These are phyloP conservation scores for Sesbania bispinosa DNA, from an alignment of 306 rosid species.

Conservation along the genomic window DNA sequence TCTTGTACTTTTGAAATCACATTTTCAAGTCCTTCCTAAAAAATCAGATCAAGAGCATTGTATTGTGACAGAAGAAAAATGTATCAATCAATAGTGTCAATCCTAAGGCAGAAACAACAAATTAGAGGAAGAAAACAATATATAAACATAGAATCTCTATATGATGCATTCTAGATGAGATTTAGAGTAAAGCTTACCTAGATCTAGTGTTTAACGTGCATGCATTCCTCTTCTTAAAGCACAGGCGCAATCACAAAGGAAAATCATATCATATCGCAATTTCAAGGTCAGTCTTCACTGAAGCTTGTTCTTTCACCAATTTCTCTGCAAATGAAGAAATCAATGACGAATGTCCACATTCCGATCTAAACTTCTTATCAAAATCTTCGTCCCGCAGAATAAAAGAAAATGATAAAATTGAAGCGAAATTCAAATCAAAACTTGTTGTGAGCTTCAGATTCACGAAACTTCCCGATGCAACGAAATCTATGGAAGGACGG, in stretches of 20 bases:
- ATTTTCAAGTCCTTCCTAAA: too few species aligned
- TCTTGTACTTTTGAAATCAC: too few species aligned
- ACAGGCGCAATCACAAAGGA: conserved; percentile 12
- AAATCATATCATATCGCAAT: conserved; percentile 58
- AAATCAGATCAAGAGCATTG: too few species aligned
- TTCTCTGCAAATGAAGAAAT: conserved; percentile 53
- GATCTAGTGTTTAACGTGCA: background rate
- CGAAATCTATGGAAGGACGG: conserved; percentile 50
- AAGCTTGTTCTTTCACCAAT: conserved; percentile 85
- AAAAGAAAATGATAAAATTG: background rate
- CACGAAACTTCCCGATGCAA: conserved; percentile 65
- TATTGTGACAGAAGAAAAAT: too few species aligned
- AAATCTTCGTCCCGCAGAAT: background rate
- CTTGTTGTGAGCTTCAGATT: conserved; percentile 91
- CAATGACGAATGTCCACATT: conserved; percentile 16
- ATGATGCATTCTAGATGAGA: too few species aligned
- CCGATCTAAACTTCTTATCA: conserved; percentile 12
- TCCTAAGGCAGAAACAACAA: too few species aligned
- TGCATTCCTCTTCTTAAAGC: background rate
- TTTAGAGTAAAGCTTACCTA: too few species aligned
- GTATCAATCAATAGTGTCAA: too few species aligned
- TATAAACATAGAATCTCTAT: too few species aligned
- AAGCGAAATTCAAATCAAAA: conserved; percentile 23
- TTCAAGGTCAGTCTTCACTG: conserved; percentile 81
- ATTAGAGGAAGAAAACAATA: too few species aligned